Percentiles rank a stretch among this genome's conserved stretches.
phyloP scores from a whole-genome alignment of 495 filamentous ascomycete genomes.

The Massariosphaeria phaeospora region DNA sequence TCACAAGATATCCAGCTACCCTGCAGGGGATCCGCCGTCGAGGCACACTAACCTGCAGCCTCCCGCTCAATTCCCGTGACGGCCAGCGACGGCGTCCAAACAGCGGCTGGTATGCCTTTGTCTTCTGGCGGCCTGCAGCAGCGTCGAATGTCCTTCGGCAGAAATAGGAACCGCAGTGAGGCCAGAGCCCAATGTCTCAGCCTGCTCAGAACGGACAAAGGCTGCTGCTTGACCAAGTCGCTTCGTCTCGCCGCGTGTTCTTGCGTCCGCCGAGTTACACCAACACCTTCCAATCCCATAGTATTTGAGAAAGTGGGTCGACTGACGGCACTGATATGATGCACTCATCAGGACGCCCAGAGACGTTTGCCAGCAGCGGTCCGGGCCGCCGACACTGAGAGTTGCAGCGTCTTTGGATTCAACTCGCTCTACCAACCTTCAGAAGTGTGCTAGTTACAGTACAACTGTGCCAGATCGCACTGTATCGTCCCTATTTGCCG shows the following conservation, averaged over 20 bases:
- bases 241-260: neutral
- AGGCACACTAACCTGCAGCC: slow-evolving; percentile 26
- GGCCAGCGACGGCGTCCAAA: slow-evolving; percentile 23
- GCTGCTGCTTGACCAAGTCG: neutral
- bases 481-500: no score
- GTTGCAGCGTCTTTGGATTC: no score
- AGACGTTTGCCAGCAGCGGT: slow-evolving; percentile 30
- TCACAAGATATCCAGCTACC: slow-evolving; percentile 27
- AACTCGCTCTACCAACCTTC: no score
- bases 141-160: slow-evolving; percentile 27
- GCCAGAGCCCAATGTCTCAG: slow-evolving; percentile 16
- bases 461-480: no score
- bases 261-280: slow-evolving; percentile 8
- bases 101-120: slow-evolving; percentile 1
- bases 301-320: neutral
- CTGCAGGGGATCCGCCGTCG: slow-evolving; percentile 20
- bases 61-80: slow-evolving; percentile 25
- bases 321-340: slow-evolving; percentile 14
- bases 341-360: slow-evolving; percentile 13
- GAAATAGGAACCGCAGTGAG: slow-evolving; percentile 16
- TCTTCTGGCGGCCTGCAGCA: slow-evolving; percentile 29
- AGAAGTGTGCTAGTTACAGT: no score
- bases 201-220: neutral
- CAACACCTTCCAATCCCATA: neutral
- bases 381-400: slow-evolving; percentile 18